Conservation (phyloP, 371 early-diverging fungal genomes). For the Rhizopus arrhizus region DNA sequence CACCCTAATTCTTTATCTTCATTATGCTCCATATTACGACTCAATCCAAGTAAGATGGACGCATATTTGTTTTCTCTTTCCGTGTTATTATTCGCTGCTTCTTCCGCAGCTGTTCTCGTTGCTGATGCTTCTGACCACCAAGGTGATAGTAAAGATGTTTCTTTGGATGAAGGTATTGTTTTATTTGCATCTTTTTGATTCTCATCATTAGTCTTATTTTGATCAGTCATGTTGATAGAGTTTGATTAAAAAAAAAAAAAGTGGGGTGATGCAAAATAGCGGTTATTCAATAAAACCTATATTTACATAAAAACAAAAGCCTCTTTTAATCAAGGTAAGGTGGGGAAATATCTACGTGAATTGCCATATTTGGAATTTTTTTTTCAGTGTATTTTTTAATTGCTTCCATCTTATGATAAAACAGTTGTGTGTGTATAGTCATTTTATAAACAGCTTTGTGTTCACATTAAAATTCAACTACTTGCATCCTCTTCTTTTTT, state of each 20-base stretch:
- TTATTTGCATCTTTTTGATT: conserved; percentile 13
- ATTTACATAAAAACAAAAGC: conserved; percentile 2
- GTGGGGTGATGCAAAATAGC: neutral
- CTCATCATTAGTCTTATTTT: neutral
- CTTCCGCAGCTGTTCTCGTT: neutral
- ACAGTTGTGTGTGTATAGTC: neutral
- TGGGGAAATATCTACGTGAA: too few species aligned
- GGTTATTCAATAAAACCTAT: neutral
- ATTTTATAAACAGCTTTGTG: neutral
- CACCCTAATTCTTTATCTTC: conserved; percentile 2
- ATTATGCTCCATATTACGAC: neutral
- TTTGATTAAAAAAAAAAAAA: conserved; percentile 4
- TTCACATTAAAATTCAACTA: neutral
- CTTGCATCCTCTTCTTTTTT: neutral
- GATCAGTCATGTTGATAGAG: neutral
- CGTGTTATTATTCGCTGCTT: neutral
- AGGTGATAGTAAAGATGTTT: conserved; percentile 25
- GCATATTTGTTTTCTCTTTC: neutral
- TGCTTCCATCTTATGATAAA: too few species aligned
- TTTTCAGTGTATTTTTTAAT: too few species aligned
- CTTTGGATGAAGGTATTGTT: conserved; percentile 17
- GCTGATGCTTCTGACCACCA: conserved; percentile 32
- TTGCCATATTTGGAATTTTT: too few species aligned
- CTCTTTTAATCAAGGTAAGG: too few species aligned
- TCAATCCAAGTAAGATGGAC: neutral